Conservation (phyloP, 176 grass and related monocot genomes). For the Alloteropsis semialata region DNA sequence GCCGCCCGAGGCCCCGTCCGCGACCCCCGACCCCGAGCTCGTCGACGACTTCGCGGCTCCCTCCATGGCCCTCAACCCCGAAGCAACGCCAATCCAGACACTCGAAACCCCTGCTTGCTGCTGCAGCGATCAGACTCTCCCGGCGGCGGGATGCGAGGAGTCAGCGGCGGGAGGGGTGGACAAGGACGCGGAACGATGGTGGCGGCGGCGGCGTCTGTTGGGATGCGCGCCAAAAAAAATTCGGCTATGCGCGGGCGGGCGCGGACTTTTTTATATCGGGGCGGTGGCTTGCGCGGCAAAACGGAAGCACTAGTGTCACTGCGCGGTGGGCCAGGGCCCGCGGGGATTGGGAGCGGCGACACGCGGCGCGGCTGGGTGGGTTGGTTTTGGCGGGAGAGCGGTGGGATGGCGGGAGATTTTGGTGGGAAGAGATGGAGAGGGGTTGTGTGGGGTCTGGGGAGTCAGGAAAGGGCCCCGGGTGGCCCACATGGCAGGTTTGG, state of each 20-base stretch:
- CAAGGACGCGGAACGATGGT: not conserved
- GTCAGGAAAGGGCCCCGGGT: no score
- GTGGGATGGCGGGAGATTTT: slow-evolving; percentile 44
- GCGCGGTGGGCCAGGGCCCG: slow-evolving; percentile 4
- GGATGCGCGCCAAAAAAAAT: slow-evolving; percentile 40
- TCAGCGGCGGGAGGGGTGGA: not conserved
- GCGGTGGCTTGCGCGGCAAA: slow-evolving; percentile 31
- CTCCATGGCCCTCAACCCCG: not conserved
- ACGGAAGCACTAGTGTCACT: not conserved
- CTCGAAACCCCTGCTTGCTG: not conserved
- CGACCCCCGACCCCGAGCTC: slow-evolving; percentile 14
- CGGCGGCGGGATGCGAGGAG: not conserved
- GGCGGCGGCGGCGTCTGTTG: not conserved
- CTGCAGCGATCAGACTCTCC: not conserved
- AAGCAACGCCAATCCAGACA: not conserved
- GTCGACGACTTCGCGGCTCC: slow-evolving; percentile 24
- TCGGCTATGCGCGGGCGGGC: not conserved
- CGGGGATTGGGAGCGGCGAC: not conserved
- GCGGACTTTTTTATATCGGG: not conserved
- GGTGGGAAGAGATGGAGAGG: not conserved
- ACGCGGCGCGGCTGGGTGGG: not conserved
- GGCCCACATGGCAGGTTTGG: not conserved
- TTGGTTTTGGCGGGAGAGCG: slow-evolving; percentile 52
- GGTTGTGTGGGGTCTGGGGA: no score
- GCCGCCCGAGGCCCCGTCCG: not conserved